phyloP scores from a whole-genome alignment of 2,329 filamentous ascomycete genomes.

The Huntiella savannae region DNA sequence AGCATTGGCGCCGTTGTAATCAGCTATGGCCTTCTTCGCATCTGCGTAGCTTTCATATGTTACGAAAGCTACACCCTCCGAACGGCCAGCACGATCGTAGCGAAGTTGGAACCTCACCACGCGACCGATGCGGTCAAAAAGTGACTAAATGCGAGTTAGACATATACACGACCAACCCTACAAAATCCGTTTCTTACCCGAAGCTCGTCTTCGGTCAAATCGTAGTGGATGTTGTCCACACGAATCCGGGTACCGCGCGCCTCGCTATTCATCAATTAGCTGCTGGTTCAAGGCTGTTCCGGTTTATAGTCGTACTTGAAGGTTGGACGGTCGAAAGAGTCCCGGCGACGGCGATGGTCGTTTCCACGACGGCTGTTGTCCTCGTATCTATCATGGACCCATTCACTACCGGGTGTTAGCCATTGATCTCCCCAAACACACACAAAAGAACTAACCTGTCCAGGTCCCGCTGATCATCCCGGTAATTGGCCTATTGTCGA shows the following conservation, averaged over 20 bases:
- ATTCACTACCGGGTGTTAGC: conserved; percentile 40
- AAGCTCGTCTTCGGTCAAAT: conserved; percentile 68
- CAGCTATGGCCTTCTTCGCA: conserved; percentile 52
- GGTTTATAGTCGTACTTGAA: conserved; percentile 7
- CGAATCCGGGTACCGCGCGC: conserved; percentile 49
- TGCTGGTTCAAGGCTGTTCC: not conserved
- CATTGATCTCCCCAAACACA: not conserved
- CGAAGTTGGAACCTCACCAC: conserved; percentile 49
- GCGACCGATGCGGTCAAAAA: conserved; percentile 62
- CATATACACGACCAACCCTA: not conserved
- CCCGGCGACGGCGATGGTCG: conserved; percentile 22
- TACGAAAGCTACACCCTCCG: conserved; percentile 67
- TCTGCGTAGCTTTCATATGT: conserved; percentile 56
- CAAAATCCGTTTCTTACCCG: conserved; percentile 31
- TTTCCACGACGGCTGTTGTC: conserved; percentile 38
- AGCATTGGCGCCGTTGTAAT: conserved; percentile 81
- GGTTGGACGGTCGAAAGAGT: conserved; percentile 15
- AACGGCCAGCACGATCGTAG: conserved; percentile 79
- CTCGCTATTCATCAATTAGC: conserved; percentile 22
- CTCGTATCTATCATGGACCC: conserved; percentile 84
- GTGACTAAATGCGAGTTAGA: conserved; percentile 14
- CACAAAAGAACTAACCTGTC: conserved; percentile 38
- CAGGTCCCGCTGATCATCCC: conserved; percentile 45
- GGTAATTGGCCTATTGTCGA: conserved; percentile 31
- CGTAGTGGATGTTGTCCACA: conserved; percentile 84